Evolutionary conservation across 352 stramenopile species (phyloP), one percentile per base, ranked within the genome.

Genomic region (Globisporangium spiculum): DNA sequence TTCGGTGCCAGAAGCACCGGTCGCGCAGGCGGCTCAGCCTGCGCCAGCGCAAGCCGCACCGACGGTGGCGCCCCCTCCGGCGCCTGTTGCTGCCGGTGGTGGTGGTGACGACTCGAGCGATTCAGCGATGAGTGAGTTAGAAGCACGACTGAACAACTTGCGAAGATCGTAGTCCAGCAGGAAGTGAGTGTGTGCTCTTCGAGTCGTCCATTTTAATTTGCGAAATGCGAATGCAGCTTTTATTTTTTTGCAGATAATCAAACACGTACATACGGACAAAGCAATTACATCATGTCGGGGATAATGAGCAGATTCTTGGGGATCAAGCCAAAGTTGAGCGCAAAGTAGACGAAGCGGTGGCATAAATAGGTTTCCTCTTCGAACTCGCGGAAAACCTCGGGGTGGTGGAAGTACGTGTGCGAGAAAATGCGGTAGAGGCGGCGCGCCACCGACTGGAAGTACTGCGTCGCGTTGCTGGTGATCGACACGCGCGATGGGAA

Each of bases 91-190:
- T 5, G 80, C 85, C 20, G 82, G 82, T 56, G 83, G 75, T 57
- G 81, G 75, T 61, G 81, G 74, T 55, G 78, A 73, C 50, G 76
- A 74, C 67, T 71, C 71, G 62, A 73, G 67, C 71, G 79, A 97
- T 68, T 88, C 93, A 22, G 91, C 93, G 53, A 91, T 99, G 59
- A 97, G 86, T 73, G 97, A 99, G 72, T 85, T 99, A 38, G 97
- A 99, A 81, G 92, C 91, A 59, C 84, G 97, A 67, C 83, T 99
- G 70, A 99, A 99, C 84, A 99, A 99, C 81, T 76, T 99, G 66
- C 83, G 86, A 60, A 81, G 84, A 72, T 92, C 84, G 62, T 92
- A 79, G 81, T 10, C 6, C 1, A 7, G 1, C n/a, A 44, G 18
- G 16, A 18, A 18, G 30, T n/a, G 18, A 9, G 2, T 41, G 14